These are phyloP conservation scores for Trichophyton schoenleinii DNA, from an alignment of 2,329 filamentous ascomycete species.

Conservation along the genomic window DNA sequence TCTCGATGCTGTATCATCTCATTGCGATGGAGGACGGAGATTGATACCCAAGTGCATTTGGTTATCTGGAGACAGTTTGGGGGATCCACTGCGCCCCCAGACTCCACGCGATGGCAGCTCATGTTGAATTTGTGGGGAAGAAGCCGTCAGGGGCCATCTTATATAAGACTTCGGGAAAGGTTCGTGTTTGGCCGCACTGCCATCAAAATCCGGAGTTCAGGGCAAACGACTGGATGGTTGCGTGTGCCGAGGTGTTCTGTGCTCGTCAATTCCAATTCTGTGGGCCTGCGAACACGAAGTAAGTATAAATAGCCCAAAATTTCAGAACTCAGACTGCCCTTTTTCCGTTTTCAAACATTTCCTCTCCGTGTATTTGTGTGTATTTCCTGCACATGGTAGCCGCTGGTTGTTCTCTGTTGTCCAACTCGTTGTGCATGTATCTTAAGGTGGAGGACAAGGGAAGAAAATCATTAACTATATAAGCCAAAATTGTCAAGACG, in stretches of 20 bases:
- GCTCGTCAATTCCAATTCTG: neutral
- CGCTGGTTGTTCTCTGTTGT: neutral
- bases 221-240: neutral
- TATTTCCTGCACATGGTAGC: neutral
- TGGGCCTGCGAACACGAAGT: neutral
- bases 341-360: neutral
- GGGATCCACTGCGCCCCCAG: constrained; percentile 1
- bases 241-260: neutral
- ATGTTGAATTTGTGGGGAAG: neutral
- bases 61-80: neutral
- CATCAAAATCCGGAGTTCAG: neutral
- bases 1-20: no score
- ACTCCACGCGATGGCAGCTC: neutral
- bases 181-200: neutral
- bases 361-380: neutral
- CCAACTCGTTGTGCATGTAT: neutral
- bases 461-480: neutral
- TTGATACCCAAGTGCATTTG: no score
- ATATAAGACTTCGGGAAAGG: neutral
- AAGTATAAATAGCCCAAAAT: neutral
- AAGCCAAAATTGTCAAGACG: neutral
- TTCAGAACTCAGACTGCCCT: neutral
- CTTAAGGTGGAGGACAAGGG: neutral
- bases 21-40: no score
- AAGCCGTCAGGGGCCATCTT: neutral